These are phyloP conservation scores for Omphalea diandra DNA, from an alignment of 441 rosid genomes.

Conservation along the genomic window DNA sequence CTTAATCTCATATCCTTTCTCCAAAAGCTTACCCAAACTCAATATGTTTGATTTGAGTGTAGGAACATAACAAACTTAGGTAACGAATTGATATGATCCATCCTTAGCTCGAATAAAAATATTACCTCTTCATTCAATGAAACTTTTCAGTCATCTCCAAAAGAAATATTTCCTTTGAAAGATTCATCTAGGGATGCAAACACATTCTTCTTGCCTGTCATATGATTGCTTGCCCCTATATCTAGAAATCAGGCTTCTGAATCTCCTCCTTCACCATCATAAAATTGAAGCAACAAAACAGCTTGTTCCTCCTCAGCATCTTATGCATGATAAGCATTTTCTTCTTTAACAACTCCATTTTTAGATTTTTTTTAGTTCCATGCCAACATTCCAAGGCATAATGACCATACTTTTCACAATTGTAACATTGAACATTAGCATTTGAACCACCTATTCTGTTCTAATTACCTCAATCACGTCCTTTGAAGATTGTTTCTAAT, in stretches of 20 bases:
- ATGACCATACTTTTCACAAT: not conserved
- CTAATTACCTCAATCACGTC: too few species aligned
- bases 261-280: not conserved
- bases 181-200: not conserved
- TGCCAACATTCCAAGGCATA: not conserved
- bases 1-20: slow-evolving; percentile 11
- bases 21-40: not conserved
- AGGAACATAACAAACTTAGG: slow-evolving; percentile 6
- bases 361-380: too few species aligned
- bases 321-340: not conserved
- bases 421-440: not conserved
- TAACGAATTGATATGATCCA: not conserved
- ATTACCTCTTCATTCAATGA: not conserved
- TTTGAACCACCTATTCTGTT: not conserved
- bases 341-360: not conserved
- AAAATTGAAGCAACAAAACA: not conserved
- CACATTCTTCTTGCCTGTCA: not conserved
- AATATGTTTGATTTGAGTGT: not conserved
- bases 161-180: not conserved
- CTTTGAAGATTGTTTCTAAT: too few species aligned
- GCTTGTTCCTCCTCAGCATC: not conserved
- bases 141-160: not conserved
- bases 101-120: not conserved
- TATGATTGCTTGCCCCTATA: not conserved
- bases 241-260: not conserved